Evolutionary conservation across 345 rosid genomes (phyloP), one percentile per base, ranked within the genome.

Genomic region (Nephelium lappaceum): DNA sequence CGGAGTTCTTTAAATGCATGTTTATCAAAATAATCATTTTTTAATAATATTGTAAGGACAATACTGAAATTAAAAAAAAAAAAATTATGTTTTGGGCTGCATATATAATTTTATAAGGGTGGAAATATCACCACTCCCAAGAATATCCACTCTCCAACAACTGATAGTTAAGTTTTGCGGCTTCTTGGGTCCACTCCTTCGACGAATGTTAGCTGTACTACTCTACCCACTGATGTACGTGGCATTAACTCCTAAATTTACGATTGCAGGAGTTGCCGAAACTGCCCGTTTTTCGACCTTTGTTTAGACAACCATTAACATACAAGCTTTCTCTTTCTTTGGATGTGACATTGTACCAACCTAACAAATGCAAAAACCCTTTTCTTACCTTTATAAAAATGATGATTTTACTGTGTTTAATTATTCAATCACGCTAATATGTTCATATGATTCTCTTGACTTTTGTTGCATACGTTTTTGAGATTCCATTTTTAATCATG

Each of bases 1-100:
- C 5, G 98, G 99, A 73, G 91, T 95, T 70, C 99, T 95, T 80
- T 93, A 81, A 85, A 62, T 82, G 41, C 43, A 19, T 14, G 36
- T 31, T 31, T 31, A 31, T 31, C 36, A 31, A 31, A 31, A 31
- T 31, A 31, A 31, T 31, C 36, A 31, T 31, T 31, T 31, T 31
- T 31, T 3, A 31, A 31, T 31, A 31, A 31, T 31, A 4, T 31
- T 31, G 3, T 31, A 31, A 31, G 36, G 36, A 31, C 36, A 31
- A 31, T 31, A 31, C 3, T 31, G 36, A 31, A 31, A 31, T 31
- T 31, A 0, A 2, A 1, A 1, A 31, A 2, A 1, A 1, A 31
- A 31, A 31, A 31, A 31, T 1, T 31, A 2, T 31, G 36, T 31
- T 31, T 31, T 31, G 36, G 36, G 36, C 36, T 31, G 36, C 3